phyloP scores from a whole-genome alignment of 768 basidiomycete species.

The Gloeopeniophorella convolvens region DNA sequence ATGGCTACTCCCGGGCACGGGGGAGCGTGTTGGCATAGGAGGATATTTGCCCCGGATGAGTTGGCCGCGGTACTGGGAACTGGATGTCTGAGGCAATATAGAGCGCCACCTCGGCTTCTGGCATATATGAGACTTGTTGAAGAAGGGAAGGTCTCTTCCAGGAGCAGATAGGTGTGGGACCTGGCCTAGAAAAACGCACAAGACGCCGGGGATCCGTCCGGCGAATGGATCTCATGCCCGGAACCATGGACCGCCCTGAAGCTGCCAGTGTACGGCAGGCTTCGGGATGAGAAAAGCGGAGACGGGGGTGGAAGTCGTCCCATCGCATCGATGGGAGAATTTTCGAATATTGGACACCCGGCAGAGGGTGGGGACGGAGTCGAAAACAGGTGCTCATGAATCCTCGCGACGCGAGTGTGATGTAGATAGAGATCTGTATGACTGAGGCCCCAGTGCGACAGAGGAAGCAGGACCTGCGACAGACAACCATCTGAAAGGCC shows the following conservation, averaged over 20 bases:
- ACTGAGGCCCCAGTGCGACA: background rate
- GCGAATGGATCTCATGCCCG: background rate
- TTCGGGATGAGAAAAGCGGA: background rate
- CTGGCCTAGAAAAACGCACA: background rate
- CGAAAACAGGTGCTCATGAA: background rate
- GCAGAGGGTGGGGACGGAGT: constrained; percentile 2
- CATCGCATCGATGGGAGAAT: background rate
- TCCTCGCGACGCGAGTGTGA: constrained; percentile 7
- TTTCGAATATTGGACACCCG: background rate
- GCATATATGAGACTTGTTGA: constrained; percentile 1
- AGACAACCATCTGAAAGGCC: too few relatives aligned
- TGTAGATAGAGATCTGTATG: background rate
- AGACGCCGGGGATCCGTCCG: background rate
- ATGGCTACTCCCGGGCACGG: too few relatives aligned
- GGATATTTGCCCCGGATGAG: background rate
- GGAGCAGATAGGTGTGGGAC: background rate
- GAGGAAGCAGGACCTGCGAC: background rate
- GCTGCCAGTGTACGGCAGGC: background rate
- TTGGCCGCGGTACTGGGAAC: background rate
- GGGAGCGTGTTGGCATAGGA: background rate
- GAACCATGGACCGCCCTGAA: background rate
- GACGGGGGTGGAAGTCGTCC: background rate
- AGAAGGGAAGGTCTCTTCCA: background rate
- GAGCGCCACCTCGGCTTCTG: background rate
- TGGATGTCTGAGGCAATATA: background rate